Evolutionary conservation across 495 filamentous ascomycete genomes (phyloP).

Genomic region (Corynascus novoguineensis): DNA sequence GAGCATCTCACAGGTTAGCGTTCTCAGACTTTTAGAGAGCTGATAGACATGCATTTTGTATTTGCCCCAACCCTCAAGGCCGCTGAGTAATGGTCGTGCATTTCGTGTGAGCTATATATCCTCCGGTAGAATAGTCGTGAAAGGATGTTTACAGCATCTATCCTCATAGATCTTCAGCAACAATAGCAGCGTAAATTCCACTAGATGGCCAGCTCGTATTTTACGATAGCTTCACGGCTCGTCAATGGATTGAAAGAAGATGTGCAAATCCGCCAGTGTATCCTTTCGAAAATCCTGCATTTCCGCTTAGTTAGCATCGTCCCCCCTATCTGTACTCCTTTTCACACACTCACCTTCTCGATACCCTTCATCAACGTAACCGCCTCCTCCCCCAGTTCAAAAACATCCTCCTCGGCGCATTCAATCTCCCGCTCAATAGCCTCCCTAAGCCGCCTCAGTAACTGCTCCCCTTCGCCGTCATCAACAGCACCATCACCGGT

Average conservation of each 20-base stretch:
- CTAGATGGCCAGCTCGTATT: neutral
- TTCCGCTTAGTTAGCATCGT: slow-evolving; percentile 8
- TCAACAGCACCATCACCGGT: neutral
- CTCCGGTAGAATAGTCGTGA: too few relatives aligned
- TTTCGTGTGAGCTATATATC: too few relatives aligned
- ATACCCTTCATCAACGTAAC: slow-evolving; percentile 16
- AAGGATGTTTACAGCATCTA: too few relatives aligned
- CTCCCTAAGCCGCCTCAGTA: slow-evolving; percentile 10
- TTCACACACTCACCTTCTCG: slow-evolving; percentile 19
- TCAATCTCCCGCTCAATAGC: slow-evolving; percentile 17
- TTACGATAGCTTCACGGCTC: slow-evolving; percentile 9
- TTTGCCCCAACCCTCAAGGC: too few relatives aligned
- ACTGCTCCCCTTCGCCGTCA: slow-evolving; percentile 9
- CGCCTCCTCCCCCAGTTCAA: slow-evolving; percentile 14
- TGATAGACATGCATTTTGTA: slow-evolving; percentile 4
- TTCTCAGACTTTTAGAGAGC: neutral
- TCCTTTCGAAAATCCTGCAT: slow-evolving; percentile 20
- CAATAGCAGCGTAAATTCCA: neutral
- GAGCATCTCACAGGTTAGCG: neutral
- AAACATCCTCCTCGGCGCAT: slow-evolving; percentile 13
- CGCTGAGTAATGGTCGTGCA: too few relatives aligned
- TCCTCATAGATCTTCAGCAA: neutral
- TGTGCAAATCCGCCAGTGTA: slow-evolving; percentile 17
- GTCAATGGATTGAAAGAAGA: slow-evolving; percentile 22
- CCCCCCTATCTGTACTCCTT: neutral